These are phyloP conservation scores for Lasiosphaeriaceae sp. DNA, from an alignment of 495 filamentous ascomycete genomes.

Conservation along the genomic window DNA sequence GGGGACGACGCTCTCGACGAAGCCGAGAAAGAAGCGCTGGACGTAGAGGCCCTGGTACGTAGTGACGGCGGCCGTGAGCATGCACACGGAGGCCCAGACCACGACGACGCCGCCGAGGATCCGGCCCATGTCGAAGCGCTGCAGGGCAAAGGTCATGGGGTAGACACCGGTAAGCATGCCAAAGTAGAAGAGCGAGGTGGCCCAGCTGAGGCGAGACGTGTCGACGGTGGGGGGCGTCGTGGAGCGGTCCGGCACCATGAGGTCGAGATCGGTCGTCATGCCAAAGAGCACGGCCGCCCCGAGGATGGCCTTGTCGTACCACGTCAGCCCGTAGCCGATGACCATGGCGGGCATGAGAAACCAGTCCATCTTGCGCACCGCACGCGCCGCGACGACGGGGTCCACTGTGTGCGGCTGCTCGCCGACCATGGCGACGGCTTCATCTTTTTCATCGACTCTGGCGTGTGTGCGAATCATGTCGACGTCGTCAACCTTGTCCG, in stretches of 20 bases:
- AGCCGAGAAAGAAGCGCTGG: conserved; percentile 67
- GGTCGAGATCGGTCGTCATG: conserved; percentile 64
- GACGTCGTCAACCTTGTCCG: too few relatives aligned
- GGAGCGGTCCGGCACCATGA: conserved; percentile 44
- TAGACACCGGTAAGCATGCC: conserved; percentile 71
- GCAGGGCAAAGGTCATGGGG: conserved; percentile 65
- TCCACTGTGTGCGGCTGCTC: conserved; percentile 41
- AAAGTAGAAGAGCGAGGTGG: conserved; percentile 76
- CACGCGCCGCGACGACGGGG: conserved; percentile 48
- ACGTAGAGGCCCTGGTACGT: conserved; percentile 56
- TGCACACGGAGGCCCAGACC: conserved; percentile 63
- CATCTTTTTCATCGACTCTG: conserved; percentile 30
- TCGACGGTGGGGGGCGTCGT: conserved; percentile 53
- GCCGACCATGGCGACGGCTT: conserved; percentile 37
- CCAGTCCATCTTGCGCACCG: conserved; percentile 65
- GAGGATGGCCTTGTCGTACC: conserved; percentile 73
- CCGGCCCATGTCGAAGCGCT: conserved; percentile 59
- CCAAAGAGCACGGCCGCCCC: conserved; percentile 70
- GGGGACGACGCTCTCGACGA: conserved; percentile 49
- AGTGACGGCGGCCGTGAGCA: conserved; percentile 63
- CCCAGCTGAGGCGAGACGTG: conserved; percentile 66
- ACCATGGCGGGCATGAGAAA: conserved; percentile 71
- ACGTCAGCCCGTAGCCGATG: conserved; percentile 44
- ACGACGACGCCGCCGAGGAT: conserved; percentile 62
- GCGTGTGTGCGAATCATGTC: too few relatives aligned